Conservation (phyloP, 139 green algal species). For the Asterochloris sp. region DNA sequence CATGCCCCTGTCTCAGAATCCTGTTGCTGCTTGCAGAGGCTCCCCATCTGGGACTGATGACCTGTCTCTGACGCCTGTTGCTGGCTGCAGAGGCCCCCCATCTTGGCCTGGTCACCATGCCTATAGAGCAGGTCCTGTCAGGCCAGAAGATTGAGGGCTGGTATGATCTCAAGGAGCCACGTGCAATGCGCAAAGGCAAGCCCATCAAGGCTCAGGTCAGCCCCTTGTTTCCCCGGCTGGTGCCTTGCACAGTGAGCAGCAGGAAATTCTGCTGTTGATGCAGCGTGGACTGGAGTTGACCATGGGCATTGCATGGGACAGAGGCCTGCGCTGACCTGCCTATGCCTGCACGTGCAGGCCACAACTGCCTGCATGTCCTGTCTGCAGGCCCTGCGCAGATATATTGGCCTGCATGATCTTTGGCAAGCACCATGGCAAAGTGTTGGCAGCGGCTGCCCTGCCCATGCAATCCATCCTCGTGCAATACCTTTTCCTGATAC, state of each 20-base stretch:
- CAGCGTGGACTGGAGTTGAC: not conserved
- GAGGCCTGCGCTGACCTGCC: not conserved
- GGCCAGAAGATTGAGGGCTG: slow-evolving; percentile 24
- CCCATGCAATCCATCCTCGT: not conserved
- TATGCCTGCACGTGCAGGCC: not conserved
- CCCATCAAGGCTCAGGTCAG: not conserved
- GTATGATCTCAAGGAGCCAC: slow-evolving; percentile 1
- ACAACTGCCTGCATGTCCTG: not conserved
- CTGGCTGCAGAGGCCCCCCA: not conserved
- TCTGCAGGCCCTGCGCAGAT: not conserved
- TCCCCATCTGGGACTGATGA: too few species aligned
- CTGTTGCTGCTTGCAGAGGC: too few species aligned
- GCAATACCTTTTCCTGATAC: not conserved
- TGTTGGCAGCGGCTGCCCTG: not conserved
- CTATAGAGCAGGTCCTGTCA: not conserved
- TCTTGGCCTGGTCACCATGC: not conserved
- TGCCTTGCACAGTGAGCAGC: not conserved
- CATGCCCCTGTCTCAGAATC: too few species aligned
- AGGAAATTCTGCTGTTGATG: not conserved
- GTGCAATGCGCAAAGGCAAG: not conserved
- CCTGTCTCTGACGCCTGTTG: not conserved
- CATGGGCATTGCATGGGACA: not conserved
- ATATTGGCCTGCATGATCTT: not conserved
- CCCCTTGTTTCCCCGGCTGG: not conserved
- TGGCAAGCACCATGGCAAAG: not conserved